These are phyloP conservation scores for Hypoxylon cercidicola DNA, from an alignment of 495 filamentous ascomycete genomes.

Conservation along the genomic window DNA sequence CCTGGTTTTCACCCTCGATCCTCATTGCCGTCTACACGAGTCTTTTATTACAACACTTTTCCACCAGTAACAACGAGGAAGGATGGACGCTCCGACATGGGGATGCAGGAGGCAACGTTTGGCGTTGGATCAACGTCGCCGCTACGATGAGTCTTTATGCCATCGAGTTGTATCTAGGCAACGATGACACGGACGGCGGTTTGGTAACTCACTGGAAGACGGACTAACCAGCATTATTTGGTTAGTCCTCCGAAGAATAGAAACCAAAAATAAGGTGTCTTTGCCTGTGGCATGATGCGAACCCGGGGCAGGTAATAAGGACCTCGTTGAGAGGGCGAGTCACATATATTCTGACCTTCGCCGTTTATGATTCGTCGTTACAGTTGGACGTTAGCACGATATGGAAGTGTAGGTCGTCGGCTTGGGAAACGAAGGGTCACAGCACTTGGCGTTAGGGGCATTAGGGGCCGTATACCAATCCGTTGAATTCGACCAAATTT, in stretches of 20 bases:
- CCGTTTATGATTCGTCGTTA: slow-evolving; percentile 16
- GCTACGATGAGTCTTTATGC: slow-evolving; percentile 90
- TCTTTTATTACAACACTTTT: slow-evolving; percentile 93
- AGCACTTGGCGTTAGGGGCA: slow-evolving; percentile 49
- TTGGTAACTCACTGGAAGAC: slow-evolving; percentile 89
- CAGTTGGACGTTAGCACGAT: slow-evolving; percentile 35
- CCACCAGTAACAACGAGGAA: slow-evolving; percentile 71
- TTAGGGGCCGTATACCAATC: slow-evolving; percentile 49
- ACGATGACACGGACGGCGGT: slow-evolving; percentile 75
- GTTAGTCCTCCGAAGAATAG: slow-evolving; percentile 11
- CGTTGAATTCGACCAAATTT: slow-evolving; percentile 44
- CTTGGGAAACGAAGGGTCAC: slow-evolving; percentile 49
- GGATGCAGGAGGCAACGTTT: slow-evolving; percentile 82
- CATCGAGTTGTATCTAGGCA: slow-evolving; percentile 84
- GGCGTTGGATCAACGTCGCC: slow-evolving; percentile 92
- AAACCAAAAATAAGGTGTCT: slow-evolving; percentile 30
- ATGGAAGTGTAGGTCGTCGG: slow-evolving; percentile 45
- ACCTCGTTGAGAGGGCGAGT: slow-evolving; percentile 25
- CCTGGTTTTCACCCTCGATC: slow-evolving; percentile 92
- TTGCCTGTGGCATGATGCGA: slow-evolving; percentile 21
- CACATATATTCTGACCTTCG: slow-evolving; percentile 35
- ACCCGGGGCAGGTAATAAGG: slow-evolving; percentile 20
- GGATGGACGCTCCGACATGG: slow-evolving; percentile 87
- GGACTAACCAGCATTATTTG: slow-evolving; percentile 66
- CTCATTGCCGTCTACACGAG: slow-evolving; percentile 97